Evolutionary conservation across 805 yeast species (phyloP).

Genomic region (Myxozyma neotropica): DNA sequence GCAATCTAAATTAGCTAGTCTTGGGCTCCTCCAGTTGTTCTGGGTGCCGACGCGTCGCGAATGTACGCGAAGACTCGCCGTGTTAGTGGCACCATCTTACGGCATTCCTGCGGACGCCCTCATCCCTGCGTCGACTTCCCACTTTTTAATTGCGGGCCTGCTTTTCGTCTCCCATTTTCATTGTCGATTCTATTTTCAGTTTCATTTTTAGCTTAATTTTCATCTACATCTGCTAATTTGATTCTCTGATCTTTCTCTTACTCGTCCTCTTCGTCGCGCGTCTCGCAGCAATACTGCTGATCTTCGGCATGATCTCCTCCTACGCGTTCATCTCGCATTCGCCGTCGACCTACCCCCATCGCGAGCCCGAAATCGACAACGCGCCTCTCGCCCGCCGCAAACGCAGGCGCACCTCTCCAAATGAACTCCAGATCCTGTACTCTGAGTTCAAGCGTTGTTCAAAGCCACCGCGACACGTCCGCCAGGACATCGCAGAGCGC

Average conservation of each 20-base stretch:
- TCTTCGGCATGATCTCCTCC: slow-evolving; percentile 17
- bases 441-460: slow-evolving; percentile 72
- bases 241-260: background rate
- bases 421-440: slow-evolving; percentile 79
- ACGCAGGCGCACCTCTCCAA: slow-evolving; percentile 91
- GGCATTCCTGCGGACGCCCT: slow-evolving; percentile 1
- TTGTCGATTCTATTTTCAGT: background rate
- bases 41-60: slow-evolving; percentile 6
- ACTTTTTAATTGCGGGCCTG: too few relatives aligned
- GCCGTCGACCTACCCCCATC: slow-evolving; percentile 80
- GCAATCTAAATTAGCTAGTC: slow-evolving; percentile 1
- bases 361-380: slow-evolving; percentile 83
- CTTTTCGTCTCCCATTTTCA: too few relatives aligned
- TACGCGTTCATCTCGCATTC: slow-evolving; percentile 90
- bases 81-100: background rate
- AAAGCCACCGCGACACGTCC: slow-evolving; percentile 77
- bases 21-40: background rate
- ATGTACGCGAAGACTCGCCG: background rate
- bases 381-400: slow-evolving; percentile 92
- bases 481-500: slow-evolving; percentile 74
- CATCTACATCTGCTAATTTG: background rate
- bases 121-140: slow-evolving; percentile 2
- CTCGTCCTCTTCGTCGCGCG: too few relatives aligned
- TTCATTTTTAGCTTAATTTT: background rate
- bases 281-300: too few relatives aligned